Evolutionary conservation across 2,329 filamentous ascomycete species (phyloP).

Genomic region (Calonectria honghensis): DNA sequence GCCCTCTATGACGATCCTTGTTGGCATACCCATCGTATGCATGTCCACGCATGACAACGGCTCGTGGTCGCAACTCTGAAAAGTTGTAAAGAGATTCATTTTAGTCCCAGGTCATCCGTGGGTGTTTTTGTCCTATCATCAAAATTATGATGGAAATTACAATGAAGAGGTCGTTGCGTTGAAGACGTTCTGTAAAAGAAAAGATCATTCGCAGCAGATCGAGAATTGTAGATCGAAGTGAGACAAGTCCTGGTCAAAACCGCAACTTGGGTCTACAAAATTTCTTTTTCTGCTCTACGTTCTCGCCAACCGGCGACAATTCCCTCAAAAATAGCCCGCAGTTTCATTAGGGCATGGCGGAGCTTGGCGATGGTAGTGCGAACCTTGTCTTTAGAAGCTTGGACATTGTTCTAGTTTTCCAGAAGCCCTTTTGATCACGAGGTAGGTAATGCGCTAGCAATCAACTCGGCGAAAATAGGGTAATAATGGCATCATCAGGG

Average conservation of each 20-base stretch:
- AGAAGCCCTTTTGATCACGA: background rate
- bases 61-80: background rate
- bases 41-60: conserved; percentile 24
- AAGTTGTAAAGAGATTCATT: background rate
- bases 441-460: background rate
- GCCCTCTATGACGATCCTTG: conserved; percentile 20
- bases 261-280: background rate
- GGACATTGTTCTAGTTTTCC: too few relatives aligned
- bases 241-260: background rate
- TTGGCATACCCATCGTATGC: conserved; percentile 30
- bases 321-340: background rate
- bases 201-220: background rate
- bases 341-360: background rate
- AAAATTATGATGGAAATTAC: too few relatives aligned
- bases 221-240: background rate
- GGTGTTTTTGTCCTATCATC: background rate
- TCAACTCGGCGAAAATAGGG: background rate
- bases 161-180: background rate
- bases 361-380: background rate
- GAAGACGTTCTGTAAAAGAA: background rate
- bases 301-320: background rate
- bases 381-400: background rate
- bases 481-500: background rate
- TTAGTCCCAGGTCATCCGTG: background rate
- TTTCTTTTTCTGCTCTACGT: background rate